phyloP scores from a whole-genome alignment of 139 green algal genomes.

The Trebouxia sp. region DNA sequence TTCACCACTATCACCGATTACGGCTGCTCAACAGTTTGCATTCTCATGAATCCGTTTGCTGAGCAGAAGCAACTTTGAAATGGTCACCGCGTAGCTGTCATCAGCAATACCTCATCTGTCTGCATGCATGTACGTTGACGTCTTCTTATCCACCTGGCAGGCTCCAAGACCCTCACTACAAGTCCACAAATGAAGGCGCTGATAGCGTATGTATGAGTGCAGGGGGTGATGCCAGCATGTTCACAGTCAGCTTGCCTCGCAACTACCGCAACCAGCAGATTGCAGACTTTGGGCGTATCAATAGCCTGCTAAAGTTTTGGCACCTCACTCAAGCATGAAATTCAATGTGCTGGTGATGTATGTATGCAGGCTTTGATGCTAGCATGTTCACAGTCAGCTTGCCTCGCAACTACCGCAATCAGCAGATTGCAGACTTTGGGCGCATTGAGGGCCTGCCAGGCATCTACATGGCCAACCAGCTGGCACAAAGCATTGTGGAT shows the following conservation, averaged over 20 bases:
- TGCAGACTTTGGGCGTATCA: conserved; percentile 69
- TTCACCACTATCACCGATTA: no score
- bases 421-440: conserved; percentile 71
- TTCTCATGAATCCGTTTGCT: no score
- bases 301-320: background rate
- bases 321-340: background rate
- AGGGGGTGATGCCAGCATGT: conserved; percentile 69
- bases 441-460: conserved; percentile 76
- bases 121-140: no score
- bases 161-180: no score
- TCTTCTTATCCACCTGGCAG: no score
- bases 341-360: background rate
- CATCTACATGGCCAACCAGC: conserved; percentile 86
- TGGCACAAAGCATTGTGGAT: conserved; percentile 44
- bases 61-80: no score
- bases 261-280: conserved; percentile 57
- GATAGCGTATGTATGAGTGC: background rate
- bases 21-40: no score
- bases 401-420: conserved; percentile 60
- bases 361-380: conserved; percentile 50
- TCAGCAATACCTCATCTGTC: no score
- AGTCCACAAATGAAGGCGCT: background rate
- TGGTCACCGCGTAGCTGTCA: no score
- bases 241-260: conserved; percentile 67
- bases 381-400: conserved; percentile 80